Base-by-base conservation (phyloP, 441 rosid species). In the Corymbia citriodora region DNA sequence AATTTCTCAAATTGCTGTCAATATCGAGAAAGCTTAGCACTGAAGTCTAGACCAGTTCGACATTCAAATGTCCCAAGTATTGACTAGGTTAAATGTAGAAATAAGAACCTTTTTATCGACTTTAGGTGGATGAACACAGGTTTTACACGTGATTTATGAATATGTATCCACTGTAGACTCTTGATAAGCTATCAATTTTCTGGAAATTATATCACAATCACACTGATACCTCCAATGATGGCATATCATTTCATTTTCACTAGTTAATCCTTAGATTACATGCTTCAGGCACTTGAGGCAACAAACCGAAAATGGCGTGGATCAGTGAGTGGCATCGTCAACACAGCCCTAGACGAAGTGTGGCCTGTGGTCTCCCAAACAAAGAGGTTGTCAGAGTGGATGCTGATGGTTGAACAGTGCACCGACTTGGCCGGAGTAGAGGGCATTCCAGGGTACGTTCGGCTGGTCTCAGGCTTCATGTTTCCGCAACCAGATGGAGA, bases 381-480 rank as follows among this genome's bases (percentile, higher is more conserved):
- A 7, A 91, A 93, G 91, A 92, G 91, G 57, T 89, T 94, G 31
- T 86, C 92, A 45, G 94, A 94, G 90, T 95, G 96, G 97, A 94
- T 94, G 95, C 96, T 94, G 53, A 94, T 93, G 96, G 95, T 95
- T 17, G 95, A 95, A 89, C 90, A 89, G 25, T 95, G 95, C 94
- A 93, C 93, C 3, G 94, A 93, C 83, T 89, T 95, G 52, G 90
- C 79, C 3, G 95, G 96, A 87, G 87, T 93, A 10, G 96, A 93
- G 89, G 96, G 96, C 27, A 49, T 89, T 74, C 92, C 94, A 1
- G 95, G 95, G 33, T 95, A 94, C 54, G 89, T 92, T 27, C 87
- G 96, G 81, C 88, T 95, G 10, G 94, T 93, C 53, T 95, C 95
- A 0, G 95, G 97, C 55, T 96, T 94, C 95, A 95, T 94, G 96